Evolutionary conservation across 2,329 filamentous ascomycete species (phyloP), one percentile per base, ranked within the genome.

Genomic region (Nigrospora sphaerica): DNA sequence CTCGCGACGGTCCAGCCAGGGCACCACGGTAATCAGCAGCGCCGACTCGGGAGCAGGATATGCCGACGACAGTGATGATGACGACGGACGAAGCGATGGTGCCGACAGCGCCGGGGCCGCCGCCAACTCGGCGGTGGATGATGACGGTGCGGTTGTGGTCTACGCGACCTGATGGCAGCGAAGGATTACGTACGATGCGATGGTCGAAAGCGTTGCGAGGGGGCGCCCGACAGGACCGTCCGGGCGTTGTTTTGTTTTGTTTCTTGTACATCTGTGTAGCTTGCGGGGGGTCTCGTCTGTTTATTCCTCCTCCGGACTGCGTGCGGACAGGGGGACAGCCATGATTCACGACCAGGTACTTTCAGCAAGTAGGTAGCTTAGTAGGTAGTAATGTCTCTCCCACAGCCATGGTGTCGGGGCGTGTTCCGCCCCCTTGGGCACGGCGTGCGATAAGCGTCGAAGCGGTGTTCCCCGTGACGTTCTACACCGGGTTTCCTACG

Each of bases 1-100:
- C 6, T 60, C 76, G 47, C 65, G 76, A 37, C 63, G 74, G 47
- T 69, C 66, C 36, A 77, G 73, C 52, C 61, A 68, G 12, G 73
- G 70, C 36, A 75, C 71, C 7, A 74, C 73, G 2, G 68, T 75
- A 34, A 64, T 75, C 34, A 71, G 69, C 1, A 47, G 43, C 39
- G 46, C 52, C 35, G 57, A 57, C n/a, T 50, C 52, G 2, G 54
- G 55, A 19, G 53, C 41, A 12, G 51, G 47, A 18, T 56, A 58
- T 18, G 60, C 62, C 6, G 65, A 66, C 41, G 65, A 62, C 46
- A 65, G 67, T 41, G 68, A 68, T n/a, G 57, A 57, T 32, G 53
- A 54, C 39, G 68, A 71, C 37, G 62, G 59, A 23, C 65, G 61
- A 28, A 76, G 73, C 49, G 71, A 77, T 47, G 77, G 71, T 68